Evolutionary conservation across 257 asterid genomes (phyloP).

Genomic region (Solanum dulcamara): DNA sequence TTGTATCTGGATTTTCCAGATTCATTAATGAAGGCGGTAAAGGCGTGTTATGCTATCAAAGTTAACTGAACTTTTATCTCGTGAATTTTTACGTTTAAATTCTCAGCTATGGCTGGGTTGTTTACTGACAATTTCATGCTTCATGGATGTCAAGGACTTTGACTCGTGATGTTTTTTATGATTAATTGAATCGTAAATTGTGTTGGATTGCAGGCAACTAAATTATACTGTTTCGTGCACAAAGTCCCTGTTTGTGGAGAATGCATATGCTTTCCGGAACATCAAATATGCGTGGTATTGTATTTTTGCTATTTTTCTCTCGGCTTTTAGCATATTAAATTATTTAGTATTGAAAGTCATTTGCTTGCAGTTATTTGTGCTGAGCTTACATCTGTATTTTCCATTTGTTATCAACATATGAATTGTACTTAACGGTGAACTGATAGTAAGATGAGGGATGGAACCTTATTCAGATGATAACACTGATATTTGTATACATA

Average conservation of each 20-base stretch:
- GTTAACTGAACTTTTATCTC: background rate
- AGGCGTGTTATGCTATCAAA: background rate
- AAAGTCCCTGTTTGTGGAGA: constrained; percentile 96
- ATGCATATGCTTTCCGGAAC: constrained; percentile 91
- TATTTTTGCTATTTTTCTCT: background rate
- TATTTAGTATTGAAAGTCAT: background rate
- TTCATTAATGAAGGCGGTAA: background rate
- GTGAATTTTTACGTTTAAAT: background rate
- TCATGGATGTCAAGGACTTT: background rate
- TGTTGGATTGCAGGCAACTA: constrained; percentile 67
- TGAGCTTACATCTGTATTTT: background rate
- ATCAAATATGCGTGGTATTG: constrained; percentile 90
- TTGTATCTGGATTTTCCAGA: background rate
- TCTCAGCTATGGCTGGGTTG: background rate
- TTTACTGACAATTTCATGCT: background rate
- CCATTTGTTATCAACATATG: background rate
- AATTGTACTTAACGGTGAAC: background rate
- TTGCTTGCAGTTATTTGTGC: background rate
- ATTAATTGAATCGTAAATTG: background rate
- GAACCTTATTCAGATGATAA: background rate
- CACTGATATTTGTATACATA: background rate
- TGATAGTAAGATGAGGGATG: background rate
- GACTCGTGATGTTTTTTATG: background rate
- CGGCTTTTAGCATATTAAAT: background rate
- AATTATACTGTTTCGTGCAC: constrained; percentile 95